A percentile compares a stretch with the other conserved stretches of the same genome.
These are phyloP conservation scores for Entelexis sorbosivorans DNA, from an alignment of 1,139 yeast genomes.

Conservation along the genomic window DNA sequence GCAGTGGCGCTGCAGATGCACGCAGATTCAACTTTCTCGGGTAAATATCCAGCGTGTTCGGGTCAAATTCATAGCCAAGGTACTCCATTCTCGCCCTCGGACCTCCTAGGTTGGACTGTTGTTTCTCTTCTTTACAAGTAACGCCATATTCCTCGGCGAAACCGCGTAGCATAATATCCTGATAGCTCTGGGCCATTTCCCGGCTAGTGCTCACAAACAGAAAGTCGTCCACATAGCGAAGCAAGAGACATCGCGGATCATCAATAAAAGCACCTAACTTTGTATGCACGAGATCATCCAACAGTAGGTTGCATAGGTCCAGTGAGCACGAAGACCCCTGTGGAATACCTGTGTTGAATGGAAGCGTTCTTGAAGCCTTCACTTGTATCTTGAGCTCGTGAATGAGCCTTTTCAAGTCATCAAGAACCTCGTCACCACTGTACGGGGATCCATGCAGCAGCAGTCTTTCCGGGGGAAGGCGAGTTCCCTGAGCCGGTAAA, in stretches of 20 bases:
- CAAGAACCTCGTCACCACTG: conserved; percentile 10
- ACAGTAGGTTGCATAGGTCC: conserved; percentile 61
- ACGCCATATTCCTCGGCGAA: conserved; percentile 48
- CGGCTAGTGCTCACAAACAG: conserved; percentile 46
- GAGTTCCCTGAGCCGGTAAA: neutral
- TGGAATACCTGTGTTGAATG: conserved; percentile 57
- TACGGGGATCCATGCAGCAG: neutral
- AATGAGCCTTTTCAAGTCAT: conserved; percentile 31
- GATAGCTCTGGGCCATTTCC: conserved; percentile 26
- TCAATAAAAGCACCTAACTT: conserved; percentile 31
- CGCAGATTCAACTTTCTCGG: neutral
- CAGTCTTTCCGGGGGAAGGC: neutral
- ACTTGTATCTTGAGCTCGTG: conserved; percentile 33
- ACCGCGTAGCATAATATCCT: conserved; percentile 30
- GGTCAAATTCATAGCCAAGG: conserved; percentile 7
- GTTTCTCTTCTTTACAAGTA: conserved; percentile 46
- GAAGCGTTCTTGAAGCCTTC: conserved; percentile 30
- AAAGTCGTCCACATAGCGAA: conserved; percentile 81
- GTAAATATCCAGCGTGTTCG: conserved; percentile 2
- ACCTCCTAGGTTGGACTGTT: conserved; percentile 31
- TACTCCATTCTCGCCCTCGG: neutral
- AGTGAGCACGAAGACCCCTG: conserved; percentile 82
- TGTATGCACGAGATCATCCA: conserved; percentile 49
- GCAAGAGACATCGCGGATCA: conserved; percentile 30
- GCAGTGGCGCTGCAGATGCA: neutral